Base-by-base conservation (phyloP, 345 rosid genomes). In the Pelargonium nanum region DNA sequence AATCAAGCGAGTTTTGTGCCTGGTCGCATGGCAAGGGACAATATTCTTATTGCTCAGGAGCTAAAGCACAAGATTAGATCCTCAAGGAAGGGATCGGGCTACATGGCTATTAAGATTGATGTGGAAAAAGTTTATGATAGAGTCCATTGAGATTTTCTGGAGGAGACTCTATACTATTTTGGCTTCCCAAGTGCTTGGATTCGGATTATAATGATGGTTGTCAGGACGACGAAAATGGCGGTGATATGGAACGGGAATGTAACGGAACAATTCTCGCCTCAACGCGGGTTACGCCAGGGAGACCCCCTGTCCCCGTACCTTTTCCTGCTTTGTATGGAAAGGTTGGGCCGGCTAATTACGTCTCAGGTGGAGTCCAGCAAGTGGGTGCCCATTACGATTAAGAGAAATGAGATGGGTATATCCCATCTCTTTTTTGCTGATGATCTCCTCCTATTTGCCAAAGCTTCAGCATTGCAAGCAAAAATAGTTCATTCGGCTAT, bases 31-130 rank as follows among this genome's bases (percentile, higher is more conserved):
- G 6, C 26, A 6, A 15, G 19, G 26, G 61, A 58, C 30, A 58
- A 58, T 28, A 10, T 28, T 1, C 15, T 58, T 19, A 19, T 58
- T 4, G n/a, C 19, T 4, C 13, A 58, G 10, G 61, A 26, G 20
- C 4, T 58, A 6, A 5, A 26, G 3, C 48, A 28, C 30, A 1
- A 4, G 0, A 58, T 58, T 44, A 28, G 26, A 7, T 19, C 5
- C 0, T 17, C n/a, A 24, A 19, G 12, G 15, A 23, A 48, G 4
- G 4, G 1, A 0, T 6, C 2, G 3, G 45, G 23, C 3, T 58
- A 5, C 34, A 58, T 58, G 61, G 61, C 23, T 19, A 1, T 28
- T 5, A 58, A 58, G 19, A 26, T 58, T 26, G 61, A 58, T 19
- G 0, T 58, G 48, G 48, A 58, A 17, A 58, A 58, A 4, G 61